Conservation (phyloP, 2,329 filamentous ascomycete genomes). For the Zymoseptoria tritici region DNA sequence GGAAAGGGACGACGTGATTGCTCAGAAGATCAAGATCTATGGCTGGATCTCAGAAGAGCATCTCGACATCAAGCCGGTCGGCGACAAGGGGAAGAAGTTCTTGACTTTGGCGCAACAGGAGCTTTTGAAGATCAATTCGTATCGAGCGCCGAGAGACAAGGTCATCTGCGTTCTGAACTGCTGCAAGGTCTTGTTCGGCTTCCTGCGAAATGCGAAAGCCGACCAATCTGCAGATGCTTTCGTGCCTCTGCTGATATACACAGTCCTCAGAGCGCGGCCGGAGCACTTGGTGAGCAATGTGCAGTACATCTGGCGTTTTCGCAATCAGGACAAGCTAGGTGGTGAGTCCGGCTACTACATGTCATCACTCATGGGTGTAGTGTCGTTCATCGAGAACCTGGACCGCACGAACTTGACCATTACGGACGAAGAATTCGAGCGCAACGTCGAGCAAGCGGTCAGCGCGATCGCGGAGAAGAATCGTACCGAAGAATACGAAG, state of each 20-base stretch:
- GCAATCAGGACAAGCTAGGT: slow-evolving; percentile 92
- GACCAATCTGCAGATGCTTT: slow-evolving; percentile 96
- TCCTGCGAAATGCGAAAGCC: slow-evolving; percentile 82
- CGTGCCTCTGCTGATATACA: slow-evolving; percentile 89
- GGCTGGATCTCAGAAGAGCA: slow-evolving; percentile 91
- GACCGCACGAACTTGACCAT: slow-evolving; percentile 91
- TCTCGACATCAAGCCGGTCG: slow-evolving; percentile 79
- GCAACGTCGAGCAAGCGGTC: slow-evolving; percentile 91
- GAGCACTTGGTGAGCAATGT: slow-evolving; percentile 96
- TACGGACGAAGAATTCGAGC: slow-evolving; percentile 89
- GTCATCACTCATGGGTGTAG: slow-evolving; percentile 87
- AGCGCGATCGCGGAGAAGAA: slow-evolving; percentile 93
- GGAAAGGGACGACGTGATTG: slow-evolving; percentile 88
- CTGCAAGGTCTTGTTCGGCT: slow-evolving; percentile 97
- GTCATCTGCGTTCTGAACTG: slow-evolving; percentile 97
- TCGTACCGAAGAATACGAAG: slow-evolving; percentile 47
- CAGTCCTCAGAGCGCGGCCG: slow-evolving; percentile 87
- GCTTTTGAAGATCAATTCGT: slow-evolving; percentile 90
- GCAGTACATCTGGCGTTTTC: slow-evolving; percentile 93
- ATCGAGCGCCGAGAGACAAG: slow-evolving; percentile 94
- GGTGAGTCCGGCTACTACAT: slow-evolving; percentile 99
- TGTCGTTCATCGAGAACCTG: slow-evolving; percentile 94
- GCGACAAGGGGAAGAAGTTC: slow-evolving; percentile 81
- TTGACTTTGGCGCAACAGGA: slow-evolving; percentile 87
- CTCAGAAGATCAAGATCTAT: slow-evolving; percentile 96